Percentiles rank a stretch among this genome's conserved stretches.
These are phyloP conservation scores for Penicillium antarcticum DNA, from an alignment of 495 filamentous ascomycete species.

Conservation along the genomic window DNA sequence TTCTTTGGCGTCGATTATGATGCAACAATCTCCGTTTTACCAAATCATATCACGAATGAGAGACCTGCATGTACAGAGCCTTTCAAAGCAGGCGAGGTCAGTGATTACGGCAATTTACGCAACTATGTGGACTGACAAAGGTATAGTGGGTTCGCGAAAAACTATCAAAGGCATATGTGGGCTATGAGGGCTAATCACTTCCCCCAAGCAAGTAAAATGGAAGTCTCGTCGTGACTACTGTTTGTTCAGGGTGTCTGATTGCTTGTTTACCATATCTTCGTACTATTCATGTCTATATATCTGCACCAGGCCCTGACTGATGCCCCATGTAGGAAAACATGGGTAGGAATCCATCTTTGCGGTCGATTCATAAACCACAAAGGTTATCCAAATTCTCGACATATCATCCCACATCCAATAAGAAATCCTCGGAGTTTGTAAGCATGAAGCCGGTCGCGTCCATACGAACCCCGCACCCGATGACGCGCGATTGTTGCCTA, in stretches of 20 bases:
- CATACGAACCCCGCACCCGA: not conserved
- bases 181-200: constrained; percentile 5
- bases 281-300: too few relatives aligned
- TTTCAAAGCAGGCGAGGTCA: constrained; percentile 27
- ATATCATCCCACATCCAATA: too few relatives aligned
- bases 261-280: too few relatives aligned
- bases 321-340: too few relatives aligned
- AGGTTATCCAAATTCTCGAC: too few relatives aligned
- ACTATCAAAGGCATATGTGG: constrained; percentile 14
- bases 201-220: not conserved
- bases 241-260: too few relatives aligned
- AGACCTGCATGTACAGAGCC: constrained; percentile 12
- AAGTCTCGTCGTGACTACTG: not conserved
- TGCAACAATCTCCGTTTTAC: constrained; percentile 22
- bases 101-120: not conserved
- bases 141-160: constrained; percentile 16
- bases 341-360: too few relatives aligned
- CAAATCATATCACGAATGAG: constrained; percentile 13
- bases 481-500: not conserved
- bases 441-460: too few relatives aligned
- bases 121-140: not conserved
- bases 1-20: constrained; percentile 41
- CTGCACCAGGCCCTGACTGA: too few relatives aligned
- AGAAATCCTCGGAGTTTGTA: too few relatives aligned
- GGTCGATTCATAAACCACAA: too few relatives aligned